Evolutionary conservation across 2,329 filamentous ascomycete genomes (phyloP), one percentile per base, ranked within the genome.

Genomic region (Laburnicola sp.): DNA sequence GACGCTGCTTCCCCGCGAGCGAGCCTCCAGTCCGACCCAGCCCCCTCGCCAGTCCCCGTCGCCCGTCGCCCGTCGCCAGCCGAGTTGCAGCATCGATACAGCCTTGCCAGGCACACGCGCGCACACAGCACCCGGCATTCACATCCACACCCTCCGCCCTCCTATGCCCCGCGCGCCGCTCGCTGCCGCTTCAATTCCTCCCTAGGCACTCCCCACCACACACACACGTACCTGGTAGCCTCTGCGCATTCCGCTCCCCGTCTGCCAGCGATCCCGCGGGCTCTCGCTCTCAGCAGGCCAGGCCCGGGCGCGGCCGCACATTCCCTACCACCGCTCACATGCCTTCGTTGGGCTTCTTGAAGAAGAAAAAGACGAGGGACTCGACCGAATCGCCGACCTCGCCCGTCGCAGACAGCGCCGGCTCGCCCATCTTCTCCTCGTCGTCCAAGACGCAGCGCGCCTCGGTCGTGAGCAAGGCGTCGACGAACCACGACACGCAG

Each of bases 281-380:
- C 44, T 44, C 44, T 54, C 36, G 52, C 52, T 35, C 46, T 52
- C 48, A 50, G 53, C 32, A 28, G 34, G 52, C 52, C 47, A 48
- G 49, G 55, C 57, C 58, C 54, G 61, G 62, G 60, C 62, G 58
- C 55, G 62, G 59, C 54, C 56, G 31, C 23, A 23, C 62, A 59
- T 67, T 60, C 60, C 57, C 16, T 50, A 57, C 59, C 51, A 61
- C 55, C 66, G 69, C 68, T 59, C 64, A 68, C 75, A 97, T 99
- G 94, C 94, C 92, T 86, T 89, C 85, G 76, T 84, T 97, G 81
- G 91, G 91, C 76, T 91, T 97, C 73, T 85, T 97, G 74, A 97
- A 97, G 84, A 97, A 96, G 85, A 96, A 96, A 84, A 87, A 91
- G 84, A 96, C 91, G 78, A 95, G 91, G 85, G 91, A 97, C 80